These are phyloP conservation scores for Phytophthora ohioensis DNA, from an alignment of 352 stramenopile genomes.

Conservation along the genomic window DNA sequence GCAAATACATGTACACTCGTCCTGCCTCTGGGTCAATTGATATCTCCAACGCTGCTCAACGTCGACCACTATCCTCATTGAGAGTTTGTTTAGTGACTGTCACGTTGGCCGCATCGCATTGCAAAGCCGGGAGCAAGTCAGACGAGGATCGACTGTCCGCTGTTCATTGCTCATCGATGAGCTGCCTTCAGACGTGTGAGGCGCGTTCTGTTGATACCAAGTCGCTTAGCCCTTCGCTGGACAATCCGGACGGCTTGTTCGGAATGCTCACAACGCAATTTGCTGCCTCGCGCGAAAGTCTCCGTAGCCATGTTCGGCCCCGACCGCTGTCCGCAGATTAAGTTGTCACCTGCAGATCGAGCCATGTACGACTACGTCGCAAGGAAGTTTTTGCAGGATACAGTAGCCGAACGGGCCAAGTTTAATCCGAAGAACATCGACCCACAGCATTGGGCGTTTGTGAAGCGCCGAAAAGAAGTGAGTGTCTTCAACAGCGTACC, in stretches of 20 bases:
- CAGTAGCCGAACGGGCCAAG: slow-evolving; percentile 35
- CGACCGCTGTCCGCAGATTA: slow-evolving; percentile 43
- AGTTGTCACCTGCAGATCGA: slow-evolving; percentile 28
- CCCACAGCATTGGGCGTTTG: slow-evolving; percentile 41
- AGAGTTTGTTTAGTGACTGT: neutral
- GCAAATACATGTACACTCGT: neutral
- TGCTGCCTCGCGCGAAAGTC: slow-evolving; percentile 3
- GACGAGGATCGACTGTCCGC: slow-evolving; percentile 13
- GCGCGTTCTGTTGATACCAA: slow-evolving; percentile 8
- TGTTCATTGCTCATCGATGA: slow-evolving; percentile 14
- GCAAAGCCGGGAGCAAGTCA: neutral
- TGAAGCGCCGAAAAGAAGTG: slow-evolving; percentile 42
- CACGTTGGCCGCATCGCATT: neutral
- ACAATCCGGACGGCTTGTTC: slow-evolving; percentile 3
- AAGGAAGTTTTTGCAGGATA: slow-evolving; percentile 38
- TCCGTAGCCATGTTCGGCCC: slow-evolving; percentile 18
- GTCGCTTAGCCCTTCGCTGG: slow-evolving; percentile 9
- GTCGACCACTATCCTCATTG: neutral
- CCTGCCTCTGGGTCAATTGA: slow-evolving; percentile 18
- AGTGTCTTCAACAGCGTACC: slow-evolving; percentile 47
- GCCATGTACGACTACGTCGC: slow-evolving; percentile 38
- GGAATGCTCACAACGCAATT: slow-evolving; percentile 30
- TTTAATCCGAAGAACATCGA: slow-evolving; percentile 43
- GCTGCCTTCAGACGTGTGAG: slow-evolving; percentile 19
- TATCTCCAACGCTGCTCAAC: slow-evolving; percentile 2